A percentile compares a stretch with the other conserved stretches of the same genome.
phyloP scores from a whole-genome alignment of 768 basidiomycete species.

The Galerina marginata region DNA sequence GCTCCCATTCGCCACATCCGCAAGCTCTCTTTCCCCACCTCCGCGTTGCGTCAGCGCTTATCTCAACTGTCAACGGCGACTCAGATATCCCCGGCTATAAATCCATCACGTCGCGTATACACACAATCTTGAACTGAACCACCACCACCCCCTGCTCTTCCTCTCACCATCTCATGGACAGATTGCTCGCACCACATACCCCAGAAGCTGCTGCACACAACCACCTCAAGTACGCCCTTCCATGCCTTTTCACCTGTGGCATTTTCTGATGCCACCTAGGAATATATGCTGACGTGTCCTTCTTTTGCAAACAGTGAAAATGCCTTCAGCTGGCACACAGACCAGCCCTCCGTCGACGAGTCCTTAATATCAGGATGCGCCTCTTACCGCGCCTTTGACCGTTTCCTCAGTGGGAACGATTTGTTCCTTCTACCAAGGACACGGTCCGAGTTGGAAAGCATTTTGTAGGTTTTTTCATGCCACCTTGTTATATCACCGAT shows the following conservation, averaged over 20 bases:
- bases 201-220: constrained; percentile 76
- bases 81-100: constrained; percentile 22
- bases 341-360: constrained; percentile 73
- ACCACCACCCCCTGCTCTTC: constrained; percentile 15
- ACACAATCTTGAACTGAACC: constrained; percentile 17
- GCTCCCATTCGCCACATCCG: constrained; percentile 20
- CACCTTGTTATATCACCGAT: background rate
- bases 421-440: constrained; percentile 73
- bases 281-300: constrained; percentile 21
- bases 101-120: constrained; percentile 18
- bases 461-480: constrained; percentile 56
- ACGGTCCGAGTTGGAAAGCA: constrained; percentile 68
- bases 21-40: background rate
- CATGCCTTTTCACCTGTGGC: constrained; percentile 2
- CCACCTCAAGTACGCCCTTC: constrained; percentile 62
- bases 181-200: constrained; percentile 73
- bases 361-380: constrained; percentile 77
- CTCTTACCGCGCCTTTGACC: constrained; percentile 80
- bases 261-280: background rate
- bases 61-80: constrained; percentile 12
- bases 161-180: constrained; percentile 54
- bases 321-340: constrained; percentile 70
- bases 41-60: constrained; percentile 23
- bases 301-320: constrained; percentile 57
- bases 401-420: constrained; percentile 74